These are phyloP conservation scores for Phytopythium cucurbitacearum DNA, from an alignment of 352 stramenopile species.

Conservation along the genomic window DNA sequence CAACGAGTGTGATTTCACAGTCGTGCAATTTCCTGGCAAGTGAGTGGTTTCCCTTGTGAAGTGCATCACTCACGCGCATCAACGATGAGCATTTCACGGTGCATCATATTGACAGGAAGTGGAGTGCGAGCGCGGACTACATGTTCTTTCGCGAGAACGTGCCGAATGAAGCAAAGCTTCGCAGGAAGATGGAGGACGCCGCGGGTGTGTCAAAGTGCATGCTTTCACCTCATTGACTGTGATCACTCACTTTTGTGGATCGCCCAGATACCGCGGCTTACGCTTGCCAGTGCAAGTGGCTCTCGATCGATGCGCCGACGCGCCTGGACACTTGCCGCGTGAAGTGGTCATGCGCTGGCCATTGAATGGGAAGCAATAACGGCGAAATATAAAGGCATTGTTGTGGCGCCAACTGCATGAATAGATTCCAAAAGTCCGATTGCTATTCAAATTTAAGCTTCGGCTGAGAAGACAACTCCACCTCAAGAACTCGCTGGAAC, in stretches of 20 bases:
- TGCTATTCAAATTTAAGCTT: conserved; percentile 32
- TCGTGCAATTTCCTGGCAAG: conserved; percentile 72
- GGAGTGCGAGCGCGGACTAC: conserved; percentile 64
- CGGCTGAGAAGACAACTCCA: conserved; percentile 47
- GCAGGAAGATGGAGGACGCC: conserved; percentile 52
- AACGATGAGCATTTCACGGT: too few relatives aligned
- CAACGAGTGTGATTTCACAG: conserved; percentile 80
- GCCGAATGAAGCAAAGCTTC: conserved; percentile 61
- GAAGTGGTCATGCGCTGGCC: conserved; percentile 70
- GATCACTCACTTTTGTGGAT: not conserved
- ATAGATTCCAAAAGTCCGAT: too few relatives aligned
- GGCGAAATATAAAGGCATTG: too few relatives aligned
- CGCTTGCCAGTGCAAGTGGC: conserved; percentile 82
- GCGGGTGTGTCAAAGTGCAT: conserved; percentile 22
- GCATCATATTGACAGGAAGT: conserved; percentile 36
- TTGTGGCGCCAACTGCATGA: too few relatives aligned
- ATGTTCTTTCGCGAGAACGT: conserved; percentile 86
- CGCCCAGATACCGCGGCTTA: conserved; percentile 49
- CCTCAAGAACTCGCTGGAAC: conserved; percentile 39
- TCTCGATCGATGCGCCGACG: conserved; percentile 47
- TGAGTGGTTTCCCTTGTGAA: conserved; percentile 17
- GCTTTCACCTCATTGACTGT: not conserved
- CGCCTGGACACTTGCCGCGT: conserved; percentile 47
- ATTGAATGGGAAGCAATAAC: conserved; percentile 22
- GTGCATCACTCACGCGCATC: not conserved